Percentiles rank a stretch among this genome's conserved stretches.
Conservation (phyloP, 306 rosid species). For the Prosopis cineraria region DNA sequence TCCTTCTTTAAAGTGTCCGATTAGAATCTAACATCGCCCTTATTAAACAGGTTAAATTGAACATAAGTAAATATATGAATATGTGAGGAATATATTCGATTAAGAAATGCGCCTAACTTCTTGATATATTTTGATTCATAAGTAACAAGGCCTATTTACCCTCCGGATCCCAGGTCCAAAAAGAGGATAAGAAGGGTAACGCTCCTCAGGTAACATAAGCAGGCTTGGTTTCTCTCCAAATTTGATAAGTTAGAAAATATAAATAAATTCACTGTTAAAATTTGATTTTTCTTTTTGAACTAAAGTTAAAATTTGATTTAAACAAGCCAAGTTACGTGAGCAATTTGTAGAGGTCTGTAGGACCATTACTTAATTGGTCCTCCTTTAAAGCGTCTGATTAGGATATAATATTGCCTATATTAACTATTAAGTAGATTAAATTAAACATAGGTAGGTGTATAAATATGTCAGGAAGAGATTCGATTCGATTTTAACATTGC, state of each 20-base stretch:
- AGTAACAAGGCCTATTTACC: not conserved
- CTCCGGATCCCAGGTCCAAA: not conserved
- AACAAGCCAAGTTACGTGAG: not conserved
- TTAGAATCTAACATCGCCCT: not conserved
- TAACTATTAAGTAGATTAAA: not conserved
- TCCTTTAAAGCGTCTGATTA: not conserved
- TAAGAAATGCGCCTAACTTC: not conserved
- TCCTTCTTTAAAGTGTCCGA: not conserved
- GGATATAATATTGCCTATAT: not conserved
- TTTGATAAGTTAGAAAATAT: too few species aligned
- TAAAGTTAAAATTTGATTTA: not conserved
- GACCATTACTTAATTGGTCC: not conserved
- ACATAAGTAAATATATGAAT: not conserved
- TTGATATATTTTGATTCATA: not conserved
- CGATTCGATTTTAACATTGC: not conserved
- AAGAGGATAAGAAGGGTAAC: not conserved
- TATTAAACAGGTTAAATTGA: not conserved
- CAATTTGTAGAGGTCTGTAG: not conserved
- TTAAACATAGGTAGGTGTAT: not conserved
- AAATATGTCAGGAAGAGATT: not conserved
- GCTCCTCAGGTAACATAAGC: not conserved
- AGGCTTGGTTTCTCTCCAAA: not conserved
- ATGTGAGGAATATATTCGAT: not conserved
- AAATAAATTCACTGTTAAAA: too few species aligned
- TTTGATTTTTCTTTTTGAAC: too few species aligned